Base-by-base conservation (phyloP, 2,329 filamentous ascomycete genomes). In the Cladophialophora carrionii region DNA sequence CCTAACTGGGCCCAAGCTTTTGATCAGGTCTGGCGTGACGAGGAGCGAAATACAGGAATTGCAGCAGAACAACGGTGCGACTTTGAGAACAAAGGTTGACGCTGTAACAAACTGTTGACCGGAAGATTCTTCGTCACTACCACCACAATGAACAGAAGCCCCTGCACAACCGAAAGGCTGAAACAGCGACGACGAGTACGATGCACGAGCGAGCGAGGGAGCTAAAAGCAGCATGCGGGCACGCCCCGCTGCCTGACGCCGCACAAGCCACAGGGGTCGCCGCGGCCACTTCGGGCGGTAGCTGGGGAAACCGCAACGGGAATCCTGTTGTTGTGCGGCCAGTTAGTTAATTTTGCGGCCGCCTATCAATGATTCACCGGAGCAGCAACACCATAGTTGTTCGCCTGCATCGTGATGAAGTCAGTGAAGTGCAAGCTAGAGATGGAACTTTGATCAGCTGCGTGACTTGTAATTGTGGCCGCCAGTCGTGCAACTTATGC, bases 271-370 rank as follows among this genome's bases (percentile, higher is more conserved):
- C 43, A 37, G 31, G 9, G 43, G 46, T 48, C 57, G 37, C 49
- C 54, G 43, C 54, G 31, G 37, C 37, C 37, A n/a, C 37, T 43
- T n/a, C 17, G 8, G 17, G 34, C 34, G 37, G 51, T 63, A 63
- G 55, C 55, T 48, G 48, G 55, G 61, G 61, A 41, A 63, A 63
- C 61, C 54, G 58, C 9, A 54, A 6, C 48, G 20, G 57, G 43
- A 8, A 26, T 29, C 10, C 9, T 32, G 41, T 37, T 20, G 17
- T 43, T 6, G 37, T 17, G 7, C 17, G 5, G 14, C 37, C 3
- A 17, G n/a, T 17, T 43, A 6, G 17, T 43, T 43, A 14, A 14
- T 43, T n/a, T 43, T 20, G 37, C 37, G 7, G 17, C 6, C n/a
- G 17, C 37, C 6, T 29, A 29, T 29, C 26, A 6, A n/a, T n/a